phyloP scores from a whole-genome alignment of 78 protist species.

The Protostelium mycophagum region DNA sequence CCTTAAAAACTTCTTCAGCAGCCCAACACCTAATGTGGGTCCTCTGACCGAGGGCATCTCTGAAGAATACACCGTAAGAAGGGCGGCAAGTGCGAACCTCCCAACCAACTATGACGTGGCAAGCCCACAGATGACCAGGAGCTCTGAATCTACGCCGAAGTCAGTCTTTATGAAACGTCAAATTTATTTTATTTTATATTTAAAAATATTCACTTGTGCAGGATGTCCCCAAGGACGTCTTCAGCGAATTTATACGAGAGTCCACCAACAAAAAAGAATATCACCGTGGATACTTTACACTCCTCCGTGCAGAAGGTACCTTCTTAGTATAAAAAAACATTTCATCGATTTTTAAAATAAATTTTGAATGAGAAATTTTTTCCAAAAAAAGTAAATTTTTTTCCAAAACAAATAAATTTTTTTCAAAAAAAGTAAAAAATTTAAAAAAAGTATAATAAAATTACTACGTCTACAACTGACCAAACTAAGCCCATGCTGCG shows the following conservation, averaged over 20 bases:
- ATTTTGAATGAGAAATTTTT: no score
- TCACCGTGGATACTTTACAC: not conserved
- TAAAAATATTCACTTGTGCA: no score
- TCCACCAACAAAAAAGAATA: not conserved
- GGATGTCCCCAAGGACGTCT: not conserved
- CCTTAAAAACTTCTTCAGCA: not conserved
- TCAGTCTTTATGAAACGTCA: not conserved
- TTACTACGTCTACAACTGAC: no score
- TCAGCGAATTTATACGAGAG: not conserved
- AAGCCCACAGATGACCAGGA: not conserved
- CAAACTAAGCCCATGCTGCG: not conserved
- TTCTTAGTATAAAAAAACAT: no score
- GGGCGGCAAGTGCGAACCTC: not conserved
- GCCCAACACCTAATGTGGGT: not conserved
- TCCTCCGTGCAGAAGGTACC: not conserved
- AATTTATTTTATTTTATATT: no score
- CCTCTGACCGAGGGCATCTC: not conserved
- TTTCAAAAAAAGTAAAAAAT: no score
- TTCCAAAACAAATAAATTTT: no score
- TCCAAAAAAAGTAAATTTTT: no score
- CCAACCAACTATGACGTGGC: not conserved
- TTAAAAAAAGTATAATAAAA: no score
- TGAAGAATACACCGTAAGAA: not conserved
- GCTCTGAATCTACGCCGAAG: not conserved
- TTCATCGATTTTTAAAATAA: no score